Conservation (phyloP, 352 stramenopile species). For the Globisporangium orthogonon region DNA sequence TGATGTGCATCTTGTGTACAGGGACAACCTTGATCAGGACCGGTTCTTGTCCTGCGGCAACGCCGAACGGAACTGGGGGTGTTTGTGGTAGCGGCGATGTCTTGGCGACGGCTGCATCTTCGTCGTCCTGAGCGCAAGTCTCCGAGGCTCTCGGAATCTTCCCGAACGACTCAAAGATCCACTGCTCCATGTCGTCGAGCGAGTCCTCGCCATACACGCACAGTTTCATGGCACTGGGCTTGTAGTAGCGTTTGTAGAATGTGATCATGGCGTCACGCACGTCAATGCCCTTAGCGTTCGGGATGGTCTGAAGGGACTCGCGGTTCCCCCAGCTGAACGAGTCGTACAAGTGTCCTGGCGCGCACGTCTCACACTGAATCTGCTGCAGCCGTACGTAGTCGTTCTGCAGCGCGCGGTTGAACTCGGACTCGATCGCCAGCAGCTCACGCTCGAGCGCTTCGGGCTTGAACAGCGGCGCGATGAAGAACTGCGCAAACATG, state of each 20-base stretch:
- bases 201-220: constrained; percentile 59
- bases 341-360: constrained; percentile 46
- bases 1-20: constrained; percentile 32
- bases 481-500: constrained; percentile 92
- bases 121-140: not conserved
- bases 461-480: constrained; percentile 68
- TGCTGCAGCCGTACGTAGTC: constrained; percentile 62
- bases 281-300: constrained; percentile 29
- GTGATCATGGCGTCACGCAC: constrained; percentile 43
- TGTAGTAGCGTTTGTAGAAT: constrained; percentile 58
- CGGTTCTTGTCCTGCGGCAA: constrained; percentile 19
- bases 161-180: constrained; percentile 44
- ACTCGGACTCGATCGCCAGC: constrained; percentile 81
- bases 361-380: constrained; percentile 56
- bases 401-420: constrained; percentile 57
- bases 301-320: constrained; percentile 37
- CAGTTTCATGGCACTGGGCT: constrained; percentile 59
- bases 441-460: constrained; percentile 79
- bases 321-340: constrained; percentile 81
- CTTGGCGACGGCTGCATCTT: not conserved
- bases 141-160: constrained; percentile 20
- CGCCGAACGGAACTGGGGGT: constrained; percentile 24
- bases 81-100: not conserved
- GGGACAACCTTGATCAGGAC: constrained; percentile 35
- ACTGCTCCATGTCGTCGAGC: constrained; percentile 51